A percentile compares a stretch with the other conserved stretches of the same genome.
These are phyloP conservation scores for Otatea glauca DNA, from an alignment of 176 grass and related monocot species.

Conservation along the genomic window DNA sequence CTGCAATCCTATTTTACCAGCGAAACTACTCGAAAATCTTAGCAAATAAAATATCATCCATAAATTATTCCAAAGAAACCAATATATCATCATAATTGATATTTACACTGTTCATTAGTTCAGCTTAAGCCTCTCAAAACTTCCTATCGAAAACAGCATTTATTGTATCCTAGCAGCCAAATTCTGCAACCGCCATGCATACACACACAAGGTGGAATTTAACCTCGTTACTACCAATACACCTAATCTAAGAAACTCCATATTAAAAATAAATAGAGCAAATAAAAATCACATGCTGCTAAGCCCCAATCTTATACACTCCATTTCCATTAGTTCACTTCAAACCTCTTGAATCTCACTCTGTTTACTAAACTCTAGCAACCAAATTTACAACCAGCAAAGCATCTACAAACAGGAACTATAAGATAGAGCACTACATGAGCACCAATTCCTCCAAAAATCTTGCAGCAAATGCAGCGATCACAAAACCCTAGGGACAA, in stretches of 20 bases:
- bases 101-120: neutral
- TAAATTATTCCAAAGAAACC: neutral
- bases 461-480: neutral
- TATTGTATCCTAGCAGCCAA: neutral
- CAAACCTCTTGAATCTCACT: neutral
- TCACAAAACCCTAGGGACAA: neutral
- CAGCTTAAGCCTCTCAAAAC: neutral
- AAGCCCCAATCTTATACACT: neutral
- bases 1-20: conserved; percentile 7
- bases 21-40: neutral
- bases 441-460: neutral
- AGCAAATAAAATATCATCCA: neutral
- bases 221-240: neutral
- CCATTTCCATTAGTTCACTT: conserved; percentile 9
- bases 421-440: neutral
- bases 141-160: neutral
- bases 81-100: neutral
- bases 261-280: neutral
- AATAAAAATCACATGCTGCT: neutral
- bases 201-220: neutral
- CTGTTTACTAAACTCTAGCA: neutral
- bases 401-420: neutral
- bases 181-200: neutral
- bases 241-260: neutral
- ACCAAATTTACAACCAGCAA: neutral